Base-by-base conservation (phyloP, 2,329 filamentous ascomycete genomes). In the Emericellopsis cladophorae region DNA sequence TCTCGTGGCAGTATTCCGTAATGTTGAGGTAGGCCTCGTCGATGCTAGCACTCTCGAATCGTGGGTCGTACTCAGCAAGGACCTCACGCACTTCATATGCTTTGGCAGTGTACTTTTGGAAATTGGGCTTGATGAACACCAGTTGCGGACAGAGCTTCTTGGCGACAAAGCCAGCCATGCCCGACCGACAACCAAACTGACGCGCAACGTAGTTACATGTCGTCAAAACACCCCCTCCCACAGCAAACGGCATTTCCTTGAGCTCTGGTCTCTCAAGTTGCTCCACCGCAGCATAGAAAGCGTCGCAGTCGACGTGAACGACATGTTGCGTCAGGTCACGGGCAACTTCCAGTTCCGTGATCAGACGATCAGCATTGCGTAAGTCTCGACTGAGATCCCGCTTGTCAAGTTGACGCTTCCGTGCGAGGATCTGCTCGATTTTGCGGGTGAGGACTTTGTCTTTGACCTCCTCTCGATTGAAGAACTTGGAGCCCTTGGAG, bases 11-110 rank as follows among this genome's bases (percentile, higher is more conserved):
- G 55, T 94, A 96, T 39, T 80, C 68, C 1, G 92, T 96, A 44
- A 98, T 84, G 52, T 98, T 96, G 23, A 98, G 68, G 55, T 95
- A 98, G 1, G 92, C 92, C 59, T 98, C 92, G 51, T 98, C 92
- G 48, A 95, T 89, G 55, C 88, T 95, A 1, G 90, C 87, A 51
- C 84, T 93, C 58, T 96, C 87, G 50, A 94, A 98, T 2, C 84
- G 72, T 0, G 86, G 76, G 53, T 98, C 92, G 54, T 96, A 98
- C n/a, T 81, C 71, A 10, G 77, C 81, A 14, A 98, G 66, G 1
- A 98, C 76, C 34, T 81, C 74, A 10, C 90, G 77, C 6, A 96
- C 80, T 56, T 96, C 89, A 43, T 83, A 75, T 0, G 92, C 92
- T 59, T 96, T 98, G 12, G 85, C 78, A 1, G 70, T 83, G 55